phyloP scores from a whole-genome alignment of 2,329 filamentous ascomycete species.

The Ustilaginoidea virens region DNA sequence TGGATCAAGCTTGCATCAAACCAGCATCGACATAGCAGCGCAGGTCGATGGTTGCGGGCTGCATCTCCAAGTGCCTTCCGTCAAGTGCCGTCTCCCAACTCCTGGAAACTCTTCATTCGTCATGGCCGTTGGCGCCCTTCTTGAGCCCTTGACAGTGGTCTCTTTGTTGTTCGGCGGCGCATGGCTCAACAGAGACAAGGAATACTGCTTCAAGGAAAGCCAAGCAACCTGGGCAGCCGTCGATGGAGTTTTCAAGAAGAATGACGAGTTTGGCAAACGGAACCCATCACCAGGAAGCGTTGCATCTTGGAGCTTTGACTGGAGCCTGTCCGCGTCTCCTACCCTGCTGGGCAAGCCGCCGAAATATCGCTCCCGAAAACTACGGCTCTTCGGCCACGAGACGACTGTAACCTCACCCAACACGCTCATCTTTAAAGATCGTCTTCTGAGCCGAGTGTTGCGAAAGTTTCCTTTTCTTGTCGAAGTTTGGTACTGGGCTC shows the following conservation, averaged over 20 bases:
- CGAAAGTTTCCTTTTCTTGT: slow-evolving; percentile 55
- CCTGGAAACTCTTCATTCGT: background rate
- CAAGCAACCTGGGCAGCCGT: slow-evolving; percentile 9
- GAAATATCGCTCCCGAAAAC: slow-evolving; percentile 16
- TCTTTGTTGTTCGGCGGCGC: slow-evolving; percentile 27
- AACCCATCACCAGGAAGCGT: slow-evolving; percentile 12
- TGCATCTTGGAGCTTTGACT: slow-evolving; percentile 8
- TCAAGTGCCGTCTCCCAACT: too few relatives aligned
- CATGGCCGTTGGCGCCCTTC: slow-evolving; percentile 25
- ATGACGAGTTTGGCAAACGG: slow-evolving; percentile 14
- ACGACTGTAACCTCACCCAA: slow-evolving; percentile 22
- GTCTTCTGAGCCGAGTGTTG: slow-evolving; percentile 47
- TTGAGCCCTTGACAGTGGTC: slow-evolving; percentile 26
- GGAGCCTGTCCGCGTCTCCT: slow-evolving; percentile 12
- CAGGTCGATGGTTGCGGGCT: too few relatives aligned
- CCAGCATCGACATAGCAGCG: background rate
- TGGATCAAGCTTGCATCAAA: too few relatives aligned
- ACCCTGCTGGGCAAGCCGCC: slow-evolving; percentile 15
- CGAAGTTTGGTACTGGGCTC: slow-evolving; percentile 59
- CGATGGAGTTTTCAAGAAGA: slow-evolving; percentile 12
- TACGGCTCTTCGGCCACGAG: slow-evolving; percentile 17
- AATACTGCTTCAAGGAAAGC: slow-evolving; percentile 15
- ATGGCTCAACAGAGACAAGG: slow-evolving; percentile 26
- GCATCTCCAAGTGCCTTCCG: too few relatives aligned
- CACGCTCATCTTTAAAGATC: slow-evolving; percentile 42